phyloP scores from a whole-genome alignment of 2,329 filamentous ascomycete species.

The Colletotrichum cordylinicola region DNA sequence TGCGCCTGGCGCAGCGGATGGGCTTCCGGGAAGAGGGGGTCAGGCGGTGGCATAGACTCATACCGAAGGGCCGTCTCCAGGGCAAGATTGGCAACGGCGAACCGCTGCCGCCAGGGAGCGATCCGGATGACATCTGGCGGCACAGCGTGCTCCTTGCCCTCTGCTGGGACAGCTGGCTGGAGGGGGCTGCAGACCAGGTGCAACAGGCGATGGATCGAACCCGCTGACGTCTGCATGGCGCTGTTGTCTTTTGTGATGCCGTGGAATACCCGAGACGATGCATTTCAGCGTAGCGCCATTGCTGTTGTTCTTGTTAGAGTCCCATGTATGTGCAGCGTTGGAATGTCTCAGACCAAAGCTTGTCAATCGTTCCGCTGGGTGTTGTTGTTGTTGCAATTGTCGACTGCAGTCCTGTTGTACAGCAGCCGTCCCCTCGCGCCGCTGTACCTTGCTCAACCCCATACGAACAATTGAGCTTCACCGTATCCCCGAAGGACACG shows the following conservation, averaged over 20 bases:
- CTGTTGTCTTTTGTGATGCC: neutral
- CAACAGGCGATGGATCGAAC: conserved; percentile 20
- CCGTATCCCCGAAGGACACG: neutral
- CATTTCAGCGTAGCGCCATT: neutral
- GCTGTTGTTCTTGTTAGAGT: neutral
- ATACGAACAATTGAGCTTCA: neutral
- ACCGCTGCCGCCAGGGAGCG: conserved; percentile 24
- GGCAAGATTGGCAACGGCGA: conserved; percentile 31
- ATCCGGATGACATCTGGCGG: conserved; percentile 29
- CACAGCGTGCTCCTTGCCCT: conserved; percentile 29
- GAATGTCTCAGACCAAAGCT: neutral
- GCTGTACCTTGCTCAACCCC: neutral
- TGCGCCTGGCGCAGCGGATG: conserved; percentile 34
- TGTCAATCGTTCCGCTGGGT: neutral
- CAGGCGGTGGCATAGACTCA: conserved; percentile 36
- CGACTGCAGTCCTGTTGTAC: neutral
- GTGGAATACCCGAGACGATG: neutral
- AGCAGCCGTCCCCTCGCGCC: neutral
- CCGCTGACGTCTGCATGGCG: neutral
- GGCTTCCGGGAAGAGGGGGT: conserved; percentile 37
- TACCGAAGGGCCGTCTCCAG: conserved; percentile 19
- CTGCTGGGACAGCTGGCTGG: conserved; percentile 35
- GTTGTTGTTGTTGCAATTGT: neutral
- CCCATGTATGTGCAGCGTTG: neutral
- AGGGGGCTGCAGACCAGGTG: conserved; percentile 23